Percentiles rank a stretch among this genome's conserved stretches.
Conservation (phyloP, 768 basidiomycete species). For the Leccinum barrowsii region DNA sequence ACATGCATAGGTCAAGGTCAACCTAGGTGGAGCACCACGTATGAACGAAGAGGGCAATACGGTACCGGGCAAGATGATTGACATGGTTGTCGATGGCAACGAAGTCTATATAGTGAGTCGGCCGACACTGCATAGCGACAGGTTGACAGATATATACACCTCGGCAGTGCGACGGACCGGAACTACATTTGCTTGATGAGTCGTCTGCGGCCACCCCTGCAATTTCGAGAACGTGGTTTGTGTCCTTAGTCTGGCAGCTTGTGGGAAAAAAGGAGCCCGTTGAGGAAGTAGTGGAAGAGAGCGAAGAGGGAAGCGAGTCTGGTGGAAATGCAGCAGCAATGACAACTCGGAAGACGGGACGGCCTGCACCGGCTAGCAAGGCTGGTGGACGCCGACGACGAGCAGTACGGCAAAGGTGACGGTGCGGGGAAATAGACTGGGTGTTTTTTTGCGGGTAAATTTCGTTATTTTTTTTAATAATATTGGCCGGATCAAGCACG, state of each 20-base stretch:
- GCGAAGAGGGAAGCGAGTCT: conserved; percentile 41
- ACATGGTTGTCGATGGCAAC: conserved; percentile 78
- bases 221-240: conserved; percentile 67
- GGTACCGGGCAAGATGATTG: conserved; percentile 52
- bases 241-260: conserved; percentile 38
- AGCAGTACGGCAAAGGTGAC: conserved; percentile 42
- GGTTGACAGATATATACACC: conserved; percentile 6
- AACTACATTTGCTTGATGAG: conserved; percentile 54
- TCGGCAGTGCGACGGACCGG: conserved; percentile 57
- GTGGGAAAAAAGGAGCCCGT: conserved; percentile 17
- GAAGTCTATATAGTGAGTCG: conserved; percentile 71
- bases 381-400: conserved; percentile 67
- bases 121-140: conserved; percentile 9
- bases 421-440: conserved; percentile 19
- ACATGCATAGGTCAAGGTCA: conserved; percentile 62
- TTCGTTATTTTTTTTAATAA: neutral
- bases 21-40: conserved; percentile 51
- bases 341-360: conserved; percentile 14
- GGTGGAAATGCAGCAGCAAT: conserved; percentile 44
- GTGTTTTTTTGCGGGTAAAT: neutral
- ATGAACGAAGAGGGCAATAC: conserved; percentile 55
- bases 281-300: conserved; percentile 30
- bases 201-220: conserved; percentile 56
- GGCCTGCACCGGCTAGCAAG: conserved; percentile 42
- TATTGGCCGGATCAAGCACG: neutral